phyloP scores from a whole-genome alignment of 1,139 yeast genomes.

The Insectozyma bohioensis region DNA sequence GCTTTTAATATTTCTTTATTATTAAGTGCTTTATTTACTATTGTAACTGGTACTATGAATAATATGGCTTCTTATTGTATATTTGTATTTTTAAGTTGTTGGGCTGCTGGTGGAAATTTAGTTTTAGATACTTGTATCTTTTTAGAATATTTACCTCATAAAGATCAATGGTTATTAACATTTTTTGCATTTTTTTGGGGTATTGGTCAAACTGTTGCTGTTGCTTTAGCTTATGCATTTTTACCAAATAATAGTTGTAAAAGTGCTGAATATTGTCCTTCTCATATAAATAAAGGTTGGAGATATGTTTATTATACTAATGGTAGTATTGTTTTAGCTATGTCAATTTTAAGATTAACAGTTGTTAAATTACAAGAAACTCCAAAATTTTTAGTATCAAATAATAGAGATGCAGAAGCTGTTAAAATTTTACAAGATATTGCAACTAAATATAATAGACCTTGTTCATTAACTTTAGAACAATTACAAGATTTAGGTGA shows the following conservation, averaged over 20 bases:
- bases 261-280: constrained; percentile 29
- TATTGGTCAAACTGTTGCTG: constrained; percentile 34
- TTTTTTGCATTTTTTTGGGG: constrained; percentile 41
- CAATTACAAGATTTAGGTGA: constrained; percentile 29
- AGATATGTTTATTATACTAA: constrained; percentile 36
- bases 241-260: constrained; percentile 30
- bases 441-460: constrained; percentile 29
- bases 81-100: constrained; percentile 45
- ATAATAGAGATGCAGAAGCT: constrained; percentile 36
- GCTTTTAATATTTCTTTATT: constrained; percentile 22
- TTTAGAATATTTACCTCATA: constrained; percentile 55
- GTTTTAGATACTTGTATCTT: constrained; percentile 61
- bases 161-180: constrained; percentile 44
- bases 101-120: constrained; percentile 59
- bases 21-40: constrained; percentile 43
- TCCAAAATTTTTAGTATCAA: constrained; percentile 35
- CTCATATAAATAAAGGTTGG: constrained; percentile 34
- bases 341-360: constrained; percentile 27
- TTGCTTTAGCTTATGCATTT: constrained; percentile 33
- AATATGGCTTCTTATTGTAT: constrained; percentile 49
- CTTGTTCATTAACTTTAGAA: constrained; percentile 29
- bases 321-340: constrained; percentile 29
- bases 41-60: constrained; percentile 52
- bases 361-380: constrained; percentile 31
- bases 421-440: constrained; percentile 26